These are phyloP conservation scores for Emiliania huxleyi DNA, from an alignment of 78 protist species.

Conservation along the genomic window DNA sequence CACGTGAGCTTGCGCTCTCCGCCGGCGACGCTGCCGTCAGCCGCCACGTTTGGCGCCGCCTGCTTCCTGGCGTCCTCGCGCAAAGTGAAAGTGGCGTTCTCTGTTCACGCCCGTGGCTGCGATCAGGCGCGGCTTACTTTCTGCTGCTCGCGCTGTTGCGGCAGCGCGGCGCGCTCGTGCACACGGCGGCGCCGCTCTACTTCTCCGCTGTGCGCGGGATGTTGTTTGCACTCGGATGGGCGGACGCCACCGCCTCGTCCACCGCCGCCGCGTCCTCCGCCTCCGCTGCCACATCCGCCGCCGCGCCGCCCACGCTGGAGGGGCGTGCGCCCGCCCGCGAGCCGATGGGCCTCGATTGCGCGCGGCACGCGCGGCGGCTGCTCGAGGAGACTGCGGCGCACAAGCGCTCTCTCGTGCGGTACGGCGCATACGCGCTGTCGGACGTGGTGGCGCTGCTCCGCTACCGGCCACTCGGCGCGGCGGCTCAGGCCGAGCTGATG, in stretches of 20 bases:
- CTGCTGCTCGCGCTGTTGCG: neutral
- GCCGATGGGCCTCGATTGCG: neutral
- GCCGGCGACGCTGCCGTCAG: too few species aligned
- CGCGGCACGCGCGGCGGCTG: neutral
- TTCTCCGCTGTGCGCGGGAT: neutral
- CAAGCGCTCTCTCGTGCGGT: neutral
- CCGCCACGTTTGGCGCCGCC: too few species aligned
- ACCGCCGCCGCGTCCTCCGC: too few species aligned
- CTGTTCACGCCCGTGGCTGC: too few species aligned
- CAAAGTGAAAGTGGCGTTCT: too few species aligned
- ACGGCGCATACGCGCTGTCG: neutral
- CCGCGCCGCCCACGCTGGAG: too few species aligned
- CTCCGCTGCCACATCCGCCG: too few species aligned
- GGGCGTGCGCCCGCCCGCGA: too few species aligned
- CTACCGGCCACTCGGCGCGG: neutral
- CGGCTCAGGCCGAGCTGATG: neutral
- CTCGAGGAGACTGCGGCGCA: neutral
- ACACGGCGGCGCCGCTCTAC: neutral
- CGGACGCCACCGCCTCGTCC: neutral
- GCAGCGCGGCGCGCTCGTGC: neutral
- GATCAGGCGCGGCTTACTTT: constrained; percentile 5
- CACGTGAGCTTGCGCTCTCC: too few species aligned
- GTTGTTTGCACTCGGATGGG: neutral
- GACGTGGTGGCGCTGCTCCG: neutral
- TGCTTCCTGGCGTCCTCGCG: too few species aligned